Evolutionary conservation across 192 early-diverging fungal species (phyloP), one percentile per base, ranked within the genome.

Genomic region (Rhizophagus sp.): DNA sequence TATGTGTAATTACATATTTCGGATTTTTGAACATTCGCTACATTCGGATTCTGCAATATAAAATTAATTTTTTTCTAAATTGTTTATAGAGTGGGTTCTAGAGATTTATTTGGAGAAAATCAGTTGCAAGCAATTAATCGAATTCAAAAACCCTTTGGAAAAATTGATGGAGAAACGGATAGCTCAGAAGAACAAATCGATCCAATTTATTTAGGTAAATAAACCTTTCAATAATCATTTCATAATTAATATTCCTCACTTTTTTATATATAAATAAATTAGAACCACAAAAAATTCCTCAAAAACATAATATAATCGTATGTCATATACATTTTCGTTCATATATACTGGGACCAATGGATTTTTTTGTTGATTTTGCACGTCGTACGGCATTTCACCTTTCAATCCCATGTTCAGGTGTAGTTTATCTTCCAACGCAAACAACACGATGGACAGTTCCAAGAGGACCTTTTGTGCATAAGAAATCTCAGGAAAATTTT

Each of bases 401-500:
- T 83, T 82, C 83, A 8, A 92, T 99, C 71, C 92, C 94, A 1
- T 93, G 92, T 74, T 88, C 91, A 17, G 91, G 91, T 7, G 75
- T 88, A 3, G 85, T 96, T 27, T 90, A 91, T 62, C 82, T 97
- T 34, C 95, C 91, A 1, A 92, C 92, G 13, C 84, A 91, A 61
- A 90, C 90, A 11, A 89, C 91, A 36, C 89, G 89, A 80, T 99
- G 95, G 95, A 93, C 94, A 24, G 94, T 98, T 50, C 90, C 93
- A 62, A 92, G 92, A 76, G 97, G 95, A 30, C 97, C 98, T 17
- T 99, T 99, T 85, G 92, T 97, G 30, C 92, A 98, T 88, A 98
- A 96, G 82, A 97, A 97, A 85, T 90, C 94, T 34, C 96, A 97
- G 88, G 97, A 99, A 84, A 92, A 95, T 19, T 99, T 99, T 89